These are phyloP conservation scores for Sarocladiaceae sp. DNA, from an alignment of 2,329 filamentous ascomycete genomes.

Conservation along the genomic window DNA sequence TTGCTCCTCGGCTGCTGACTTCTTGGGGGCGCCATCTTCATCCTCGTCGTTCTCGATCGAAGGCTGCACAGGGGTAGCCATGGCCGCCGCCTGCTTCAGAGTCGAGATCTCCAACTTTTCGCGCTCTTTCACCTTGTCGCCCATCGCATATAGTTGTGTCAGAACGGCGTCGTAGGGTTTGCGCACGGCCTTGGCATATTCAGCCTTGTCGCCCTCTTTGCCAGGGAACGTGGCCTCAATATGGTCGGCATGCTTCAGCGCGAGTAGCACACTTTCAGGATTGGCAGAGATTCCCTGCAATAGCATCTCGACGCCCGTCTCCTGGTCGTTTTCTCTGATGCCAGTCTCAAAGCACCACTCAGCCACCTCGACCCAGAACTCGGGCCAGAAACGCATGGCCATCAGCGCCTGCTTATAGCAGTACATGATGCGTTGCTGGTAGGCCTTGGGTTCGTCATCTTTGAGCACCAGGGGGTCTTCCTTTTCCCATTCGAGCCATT, in stretches of 20 bases:
- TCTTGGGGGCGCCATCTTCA: conserved; percentile 38
- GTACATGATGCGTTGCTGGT: conserved; percentile 75
- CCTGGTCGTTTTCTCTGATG: conserved; percentile 53
- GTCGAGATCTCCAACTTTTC: conserved; percentile 53
- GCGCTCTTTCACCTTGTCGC: conserved; percentile 63
- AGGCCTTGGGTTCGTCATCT: conserved; percentile 68
- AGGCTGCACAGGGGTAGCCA: conserved; percentile 27
- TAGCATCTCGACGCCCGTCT: conserved; percentile 67
- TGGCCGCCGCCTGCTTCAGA: conserved; percentile 45
- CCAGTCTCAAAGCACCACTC: conserved; percentile 85
- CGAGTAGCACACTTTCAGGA: conserved; percentile 85
- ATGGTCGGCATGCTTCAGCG: conserved; percentile 83
- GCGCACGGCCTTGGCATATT: conserved; percentile 71
- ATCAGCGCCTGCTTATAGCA: conserved; percentile 92
- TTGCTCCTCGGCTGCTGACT: conserved; percentile 59
- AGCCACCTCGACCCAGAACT: conserved; percentile 91
- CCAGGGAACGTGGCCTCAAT: conserved; percentile 72
- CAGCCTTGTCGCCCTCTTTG: conserved; percentile 71
- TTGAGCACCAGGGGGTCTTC: conserved; percentile 83
- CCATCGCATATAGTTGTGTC: conserved; percentile 80
- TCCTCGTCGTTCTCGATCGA: conserved; percentile 43
- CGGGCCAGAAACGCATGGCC: conserved; percentile 89
- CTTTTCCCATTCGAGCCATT: conserved; percentile 94
- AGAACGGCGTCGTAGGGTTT: conserved; percentile 79
- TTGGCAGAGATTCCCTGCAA: conserved; percentile 80